Base-by-base conservation (phyloP, 2,329 filamentous ascomycete species). In the Coniochaeta sp. region DNA sequence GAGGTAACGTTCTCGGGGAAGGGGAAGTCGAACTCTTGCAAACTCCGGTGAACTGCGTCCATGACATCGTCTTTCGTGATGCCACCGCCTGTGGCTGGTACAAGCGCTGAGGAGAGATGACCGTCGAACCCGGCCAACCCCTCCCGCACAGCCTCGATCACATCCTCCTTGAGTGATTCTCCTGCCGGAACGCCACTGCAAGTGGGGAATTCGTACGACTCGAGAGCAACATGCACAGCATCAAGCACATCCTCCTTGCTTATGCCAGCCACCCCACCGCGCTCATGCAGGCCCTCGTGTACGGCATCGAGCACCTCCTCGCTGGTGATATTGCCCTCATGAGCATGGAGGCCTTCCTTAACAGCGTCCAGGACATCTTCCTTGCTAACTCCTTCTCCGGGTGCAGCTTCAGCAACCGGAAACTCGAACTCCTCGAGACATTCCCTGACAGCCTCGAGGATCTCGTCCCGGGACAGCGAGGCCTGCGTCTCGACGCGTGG, bases 401-500 rank as follows among this genome's bases (percentile, higher is more conserved):
- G 65, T 26, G 78, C 76, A 12, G 79, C 77, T 1, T 79, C 75
- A 3, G 82, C 78, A 20, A 83, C 73, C 1, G 85, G 85, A 57
- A 88, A 88, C 61, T 91, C 89, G 57, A 94, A 87, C 57, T 90
- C 88, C 58, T 95, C 89, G 4, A 97, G 74, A 55, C 89, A 95
- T 65, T 95, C 89, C 24, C 88, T 83, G 20, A 97, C 88, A 3
- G 88, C 88, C 48, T 86, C 82, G 4, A 95, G 78, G 20, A 96
- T 85, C 60, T 96, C 91, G 49, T 95, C 89, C 45, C 86, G 81
- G 0, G 91, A 89, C 48, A 92, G 76, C 7, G 74, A 78, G 1
- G 83, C 77, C 27, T 88, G 82, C 1, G 82, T 82, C 46, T 90
- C 82, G 6, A 91, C 78, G 51, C 81, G 76, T 0, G 90, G 89